phyloP scores from a whole-genome alignment of 768 basidiomycete genomes.

The Mycena olivaceomarginata region DNA sequence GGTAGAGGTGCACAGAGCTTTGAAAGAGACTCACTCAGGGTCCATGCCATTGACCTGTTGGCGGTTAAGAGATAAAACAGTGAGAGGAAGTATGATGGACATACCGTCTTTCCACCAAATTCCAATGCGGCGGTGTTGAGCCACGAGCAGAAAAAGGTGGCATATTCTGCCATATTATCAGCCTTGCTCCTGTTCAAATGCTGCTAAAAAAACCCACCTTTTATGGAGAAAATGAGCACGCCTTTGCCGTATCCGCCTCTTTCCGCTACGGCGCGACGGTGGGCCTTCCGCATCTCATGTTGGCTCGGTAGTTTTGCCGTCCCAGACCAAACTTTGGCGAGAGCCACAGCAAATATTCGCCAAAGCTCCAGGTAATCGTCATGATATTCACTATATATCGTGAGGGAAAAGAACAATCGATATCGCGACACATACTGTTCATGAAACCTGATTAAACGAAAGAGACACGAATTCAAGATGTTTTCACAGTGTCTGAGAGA shows the following conservation, averaged over 20 bases:
- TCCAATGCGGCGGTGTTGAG: slow-evolving; percentile 41
- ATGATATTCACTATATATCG: slow-evolving; percentile 27
- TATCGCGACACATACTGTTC: slow-evolving; percentile 28
- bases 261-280: slow-evolving; percentile 30
- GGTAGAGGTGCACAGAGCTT: background rate
- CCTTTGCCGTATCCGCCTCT: slow-evolving; percentile 42
- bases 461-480: background rate
- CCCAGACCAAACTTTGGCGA: slow-evolving; percentile 45
- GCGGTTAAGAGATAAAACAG: background rate
- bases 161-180: slow-evolving; percentile 9
- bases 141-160: slow-evolving; percentile 40
- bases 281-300: slow-evolving; percentile 42
- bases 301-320: slow-evolving; percentile 42
- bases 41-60: slow-evolving; percentile 14
- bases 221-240: slow-evolving; percentile 10
- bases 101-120: slow-evolving; percentile 41
- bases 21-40: slow-evolving; percentile 8
- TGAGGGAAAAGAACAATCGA: background rate
- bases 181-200: background rate
- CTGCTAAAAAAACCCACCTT: background rate
- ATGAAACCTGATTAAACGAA: slow-evolving; percentile 44
- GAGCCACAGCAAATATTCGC: slow-evolving; percentile 42
- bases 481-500: background rate
- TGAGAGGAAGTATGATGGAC: background rate
- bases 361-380: slow-evolving; percentile 33